Percentiles rank a stretch among this genome's conserved stretches.
These are phyloP conservation scores for Salicornia ramosissima DNA, from an alignment of 148 eudicot genomes.

Conservation along the genomic window DNA sequence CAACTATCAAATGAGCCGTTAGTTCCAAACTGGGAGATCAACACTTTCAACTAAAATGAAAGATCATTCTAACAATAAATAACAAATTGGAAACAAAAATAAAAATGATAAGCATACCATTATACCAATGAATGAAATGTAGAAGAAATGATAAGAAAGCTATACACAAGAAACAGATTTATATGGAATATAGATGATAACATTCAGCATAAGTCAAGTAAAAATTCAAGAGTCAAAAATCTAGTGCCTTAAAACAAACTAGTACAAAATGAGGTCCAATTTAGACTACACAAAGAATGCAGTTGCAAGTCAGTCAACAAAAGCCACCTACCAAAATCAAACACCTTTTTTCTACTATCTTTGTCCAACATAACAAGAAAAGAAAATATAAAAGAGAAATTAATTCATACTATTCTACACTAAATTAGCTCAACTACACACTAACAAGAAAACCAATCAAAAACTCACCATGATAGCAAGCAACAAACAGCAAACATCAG, in stretches of 20 bases:
- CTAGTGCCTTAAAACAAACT: neutral
- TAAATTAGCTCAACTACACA: constrained; percentile 31
- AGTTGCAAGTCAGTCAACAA: constrained; percentile 17
- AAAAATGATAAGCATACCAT: neutral
- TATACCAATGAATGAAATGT: neutral
- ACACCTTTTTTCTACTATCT: constrained; percentile 21
- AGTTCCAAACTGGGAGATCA: neutral
- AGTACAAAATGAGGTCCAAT: constrained; percentile 14
- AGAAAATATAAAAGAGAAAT: neutral
- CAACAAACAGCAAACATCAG: neutral
- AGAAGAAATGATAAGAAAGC: neutral
- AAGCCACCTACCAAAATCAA: constrained; percentile 20
- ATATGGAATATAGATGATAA: neutral
- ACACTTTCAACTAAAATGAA: no score
- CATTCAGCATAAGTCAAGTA: neutral
- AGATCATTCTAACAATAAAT: no score
- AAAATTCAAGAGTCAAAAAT: constrained; percentile 16
- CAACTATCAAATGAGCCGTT: no score
- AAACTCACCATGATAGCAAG: no score
- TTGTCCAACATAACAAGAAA: neutral
- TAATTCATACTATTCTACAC: constrained; percentile 12
- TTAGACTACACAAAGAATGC: constrained; percentile 3
- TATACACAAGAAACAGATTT: neutral
- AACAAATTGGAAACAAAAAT: no score
- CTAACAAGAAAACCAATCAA: neutral